Evolutionary conservation across 2,329 filamentous ascomycete species (phyloP).

Genomic region (Penicillium italicum): DNA sequence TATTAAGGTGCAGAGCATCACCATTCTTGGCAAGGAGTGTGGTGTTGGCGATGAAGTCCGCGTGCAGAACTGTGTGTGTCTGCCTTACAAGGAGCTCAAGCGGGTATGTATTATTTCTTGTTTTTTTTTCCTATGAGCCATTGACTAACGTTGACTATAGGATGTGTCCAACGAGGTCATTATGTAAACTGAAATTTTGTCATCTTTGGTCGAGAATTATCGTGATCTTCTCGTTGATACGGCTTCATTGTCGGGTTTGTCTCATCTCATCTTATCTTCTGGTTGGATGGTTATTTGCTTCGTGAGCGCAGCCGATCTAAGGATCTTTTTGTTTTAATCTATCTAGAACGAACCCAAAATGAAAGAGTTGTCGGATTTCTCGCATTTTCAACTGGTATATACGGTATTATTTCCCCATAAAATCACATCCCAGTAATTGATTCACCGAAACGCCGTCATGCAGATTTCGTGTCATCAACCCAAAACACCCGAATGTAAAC

Average conservation of each 20-base stretch:
- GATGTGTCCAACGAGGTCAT: conserved; percentile 64
- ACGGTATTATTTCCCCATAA: not conserved
- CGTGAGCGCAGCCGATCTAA: conserved; percentile 10
- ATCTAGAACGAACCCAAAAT: conserved; percentile 14
- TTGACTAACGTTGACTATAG: conserved; percentile 19
- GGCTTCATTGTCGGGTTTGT: conserved; percentile 3
- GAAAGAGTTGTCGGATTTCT: conserved; percentile 6
- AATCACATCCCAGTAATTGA: conserved; percentile 2
- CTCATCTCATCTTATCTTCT: conserved; percentile 10
- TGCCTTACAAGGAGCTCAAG: conserved; percentile 98
- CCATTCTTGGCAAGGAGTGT: conserved; percentile 95
- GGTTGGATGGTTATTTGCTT: conserved; percentile 21
- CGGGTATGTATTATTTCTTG: conserved; percentile 59
- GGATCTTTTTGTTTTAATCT: conserved; percentile 8
- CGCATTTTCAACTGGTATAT: not conserved
- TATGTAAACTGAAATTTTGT: conserved; percentile 61
- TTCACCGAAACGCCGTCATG: conserved; percentile 2
- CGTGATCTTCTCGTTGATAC: conserved; percentile 19
- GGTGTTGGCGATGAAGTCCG: conserved; percentile 88
- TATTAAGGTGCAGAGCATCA: conserved; percentile 97
- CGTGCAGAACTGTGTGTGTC: conserved; percentile 95
- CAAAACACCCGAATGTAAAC: not conserved
- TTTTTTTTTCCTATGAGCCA: not conserved
- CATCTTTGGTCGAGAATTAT: conserved; percentile 18
- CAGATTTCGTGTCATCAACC: not conserved